Evolutionary conservation across 202 grass and related monocot genomes (phyloP), one percentile per base, ranked within the genome.

Genomic region (Dendrocalamus latiflorus): DNA sequence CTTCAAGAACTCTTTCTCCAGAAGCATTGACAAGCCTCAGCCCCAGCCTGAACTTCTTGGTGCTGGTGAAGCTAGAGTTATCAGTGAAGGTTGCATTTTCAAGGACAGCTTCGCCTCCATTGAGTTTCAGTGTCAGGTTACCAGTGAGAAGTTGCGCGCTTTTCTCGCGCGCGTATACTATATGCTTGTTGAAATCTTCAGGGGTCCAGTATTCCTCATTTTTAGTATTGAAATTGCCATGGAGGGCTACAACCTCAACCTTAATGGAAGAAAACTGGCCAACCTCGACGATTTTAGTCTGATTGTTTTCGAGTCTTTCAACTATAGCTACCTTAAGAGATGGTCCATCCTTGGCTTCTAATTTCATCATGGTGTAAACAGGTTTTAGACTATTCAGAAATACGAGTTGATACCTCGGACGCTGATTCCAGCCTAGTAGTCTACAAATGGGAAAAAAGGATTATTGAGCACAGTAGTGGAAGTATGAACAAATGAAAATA

Each of bases 61-160:
- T 91, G 69, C 81, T 86, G 2, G 87, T 91, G 72, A 93, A 88
- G 74, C 75, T 86, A 3, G 91, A 97, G 63, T 97, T 97, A 69
- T 97, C 94, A 17, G 81, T 91, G 70, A 97, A 97, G 54, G 48
- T 64, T n/a, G 90, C 80, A 84, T 72, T 66, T 30, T 68, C 82
- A 79, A 90, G 84, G 41, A 51, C 26, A 65, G 86, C 85, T 48
- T 85, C 80, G 18, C 94, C 94, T 54, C 58, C 82, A 60, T 33
- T 73, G 50, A 97, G 85, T 67, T 79, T 86, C 68, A 97, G 75
- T 1, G 2, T 77, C 30, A 86, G 76, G 37, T 78, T 57, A 5
- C 91, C 87, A 0, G 18, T 80, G 51, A 87, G 87, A 76, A 83
- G 81, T n/a, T 86, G 80, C 0, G 41, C 74, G 9, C 81, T 94